Evolutionary conservation across 2,329 filamentous ascomycete species (phyloP).

Genomic region (Beauveria bassiana): DNA sequence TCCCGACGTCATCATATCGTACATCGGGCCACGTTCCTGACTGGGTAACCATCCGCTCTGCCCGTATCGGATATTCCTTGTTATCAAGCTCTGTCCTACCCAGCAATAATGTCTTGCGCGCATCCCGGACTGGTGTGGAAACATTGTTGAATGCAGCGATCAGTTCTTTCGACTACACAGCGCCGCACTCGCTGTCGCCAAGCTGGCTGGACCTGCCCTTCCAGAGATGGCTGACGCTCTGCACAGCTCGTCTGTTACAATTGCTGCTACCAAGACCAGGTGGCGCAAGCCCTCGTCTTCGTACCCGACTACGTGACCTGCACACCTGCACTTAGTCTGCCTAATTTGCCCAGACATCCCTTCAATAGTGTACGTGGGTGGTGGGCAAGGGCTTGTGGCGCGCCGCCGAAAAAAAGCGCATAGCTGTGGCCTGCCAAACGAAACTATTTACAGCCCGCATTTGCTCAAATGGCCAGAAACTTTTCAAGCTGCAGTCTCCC

Average conservation of each 20-base stretch:
- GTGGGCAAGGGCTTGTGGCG: background rate
- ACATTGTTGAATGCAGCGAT: too few relatives aligned
- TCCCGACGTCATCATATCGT: background rate
- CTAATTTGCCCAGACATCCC: background rate
- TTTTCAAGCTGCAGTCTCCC: background rate
- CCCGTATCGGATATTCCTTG: too few relatives aligned
- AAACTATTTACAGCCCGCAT: background rate
- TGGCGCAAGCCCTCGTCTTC: background rate
- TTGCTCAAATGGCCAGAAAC: background rate
- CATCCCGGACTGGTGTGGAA: too few relatives aligned
- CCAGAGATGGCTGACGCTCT: background rate
- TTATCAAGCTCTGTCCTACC: background rate
- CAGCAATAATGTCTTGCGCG: background rate
- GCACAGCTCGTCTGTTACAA: background rate
- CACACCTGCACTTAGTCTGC: background rate
- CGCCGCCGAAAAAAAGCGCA: background rate
- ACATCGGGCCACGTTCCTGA: background rate
- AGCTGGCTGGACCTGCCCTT: background rate
- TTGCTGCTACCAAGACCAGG: background rate
- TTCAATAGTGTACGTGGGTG: background rate
- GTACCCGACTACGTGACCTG: background rate
- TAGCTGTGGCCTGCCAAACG: background rate
- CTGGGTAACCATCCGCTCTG: background rate
- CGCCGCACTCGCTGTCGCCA: background rate
- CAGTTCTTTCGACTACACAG: too few relatives aligned